A percentile compares a stretch with the other conserved stretches of the same genome.
Evolutionary conservation across 2,329 filamentous ascomycete species (phyloP).

Genomic region (Pseudogymnoascus sp.): DNA sequence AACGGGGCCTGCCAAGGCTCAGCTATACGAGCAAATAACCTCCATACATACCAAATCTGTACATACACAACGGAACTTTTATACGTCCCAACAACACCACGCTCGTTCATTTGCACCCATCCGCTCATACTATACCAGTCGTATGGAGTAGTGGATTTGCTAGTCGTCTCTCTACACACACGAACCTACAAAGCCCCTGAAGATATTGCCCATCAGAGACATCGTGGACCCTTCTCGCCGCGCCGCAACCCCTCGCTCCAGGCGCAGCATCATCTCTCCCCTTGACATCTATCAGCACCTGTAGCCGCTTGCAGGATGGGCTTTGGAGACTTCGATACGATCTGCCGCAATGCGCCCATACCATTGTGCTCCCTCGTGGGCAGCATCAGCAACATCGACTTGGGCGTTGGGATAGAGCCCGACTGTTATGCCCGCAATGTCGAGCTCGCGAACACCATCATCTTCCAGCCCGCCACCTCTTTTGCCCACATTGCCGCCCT

Average conservation of each 20-base stretch:
- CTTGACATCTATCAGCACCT: background rate
- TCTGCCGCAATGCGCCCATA: slow-evolving; percentile 78
- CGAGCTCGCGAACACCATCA: slow-evolving; percentile 95
- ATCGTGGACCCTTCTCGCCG: slow-evolving; percentile 1
- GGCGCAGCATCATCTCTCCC: background rate
- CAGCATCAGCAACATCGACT: slow-evolving; percentile 57
- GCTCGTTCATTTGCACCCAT: background rate
- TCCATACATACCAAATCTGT: slow-evolving; percentile 1
- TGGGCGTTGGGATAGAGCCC: slow-evolving; percentile 70
- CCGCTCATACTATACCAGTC: background rate
- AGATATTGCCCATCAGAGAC: background rate
- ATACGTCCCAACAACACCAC: slow-evolving; percentile 3
- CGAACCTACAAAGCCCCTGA: background rate
- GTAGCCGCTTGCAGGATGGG: slow-evolving; percentile 50
- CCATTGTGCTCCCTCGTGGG: slow-evolving; percentile 85
- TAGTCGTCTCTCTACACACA: background rate
- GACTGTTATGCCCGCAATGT: slow-evolving; percentile 92
- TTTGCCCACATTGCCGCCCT: slow-evolving; percentile 89
- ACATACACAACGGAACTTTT: slow-evolving; percentile 4
- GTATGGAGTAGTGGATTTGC: background rate
- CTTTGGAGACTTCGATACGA: slow-evolving; percentile 81
- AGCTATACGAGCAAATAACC: slow-evolving; percentile 5
- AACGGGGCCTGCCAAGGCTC: background rate
- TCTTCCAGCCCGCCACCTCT: slow-evolving; percentile 86
- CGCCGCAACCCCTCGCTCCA: slow-evolving; percentile 8